phyloP scores from a whole-genome alignment of 2,329 filamentous ascomycete genomes.

The Fusarium humuli region DNA sequence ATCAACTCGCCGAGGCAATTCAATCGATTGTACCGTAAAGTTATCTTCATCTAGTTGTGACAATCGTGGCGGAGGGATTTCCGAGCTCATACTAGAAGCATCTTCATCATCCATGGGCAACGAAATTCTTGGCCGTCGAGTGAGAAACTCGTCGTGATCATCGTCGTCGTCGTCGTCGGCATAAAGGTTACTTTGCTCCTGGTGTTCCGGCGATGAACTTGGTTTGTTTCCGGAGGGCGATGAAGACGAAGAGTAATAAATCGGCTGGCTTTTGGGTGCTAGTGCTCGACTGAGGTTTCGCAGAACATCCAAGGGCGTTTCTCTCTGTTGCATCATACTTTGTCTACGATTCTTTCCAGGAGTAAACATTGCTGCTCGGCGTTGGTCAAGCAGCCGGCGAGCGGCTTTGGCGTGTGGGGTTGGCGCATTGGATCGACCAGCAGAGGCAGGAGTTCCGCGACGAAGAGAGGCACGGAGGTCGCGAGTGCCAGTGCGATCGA shows the following conservation, averaged over 20 bases:
- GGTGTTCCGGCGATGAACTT: slow-evolving; percentile 46
- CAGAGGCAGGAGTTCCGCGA: slow-evolving; percentile 60
- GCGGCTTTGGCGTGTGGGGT: slow-evolving; percentile 73
- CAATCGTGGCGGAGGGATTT: slow-evolving; percentile 65
- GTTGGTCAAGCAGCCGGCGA: slow-evolving; percentile 67
- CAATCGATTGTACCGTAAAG: slow-evolving; percentile 69
- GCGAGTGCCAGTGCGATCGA: slow-evolving; percentile 52
- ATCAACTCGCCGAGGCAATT: slow-evolving; percentile 65
- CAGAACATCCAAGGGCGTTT: slow-evolving; percentile 66
- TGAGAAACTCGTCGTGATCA: slow-evolving; percentile 56
- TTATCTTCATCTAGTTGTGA: slow-evolving; percentile 69
- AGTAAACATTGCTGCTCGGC: slow-evolving; percentile 69
- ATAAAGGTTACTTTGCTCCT: slow-evolving; percentile 59
- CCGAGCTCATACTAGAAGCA: slow-evolving; percentile 65
- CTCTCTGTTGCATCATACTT: slow-evolving; percentile 66
- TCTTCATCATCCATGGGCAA: slow-evolving; percentile 63
- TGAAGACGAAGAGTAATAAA: slow-evolving; percentile 62
- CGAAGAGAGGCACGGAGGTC: slow-evolving; percentile 55
- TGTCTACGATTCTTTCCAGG: slow-evolving; percentile 69
- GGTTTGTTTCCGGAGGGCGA: slow-evolving; percentile 46
- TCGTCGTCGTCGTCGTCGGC: slow-evolving; percentile 66
- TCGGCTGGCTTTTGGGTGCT: slow-evolving; percentile 60
- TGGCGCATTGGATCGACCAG: slow-evolving; percentile 56
- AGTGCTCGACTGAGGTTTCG: slow-evolving; percentile 66
- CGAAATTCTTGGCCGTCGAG: slow-evolving; percentile 63